A percentile compares a stretch with the other conserved stretches of the same genome.
Evolutionary conservation across 2,329 filamentous ascomycete genomes (phyloP).

Genomic region (Chaetomium strumarium): DNA sequence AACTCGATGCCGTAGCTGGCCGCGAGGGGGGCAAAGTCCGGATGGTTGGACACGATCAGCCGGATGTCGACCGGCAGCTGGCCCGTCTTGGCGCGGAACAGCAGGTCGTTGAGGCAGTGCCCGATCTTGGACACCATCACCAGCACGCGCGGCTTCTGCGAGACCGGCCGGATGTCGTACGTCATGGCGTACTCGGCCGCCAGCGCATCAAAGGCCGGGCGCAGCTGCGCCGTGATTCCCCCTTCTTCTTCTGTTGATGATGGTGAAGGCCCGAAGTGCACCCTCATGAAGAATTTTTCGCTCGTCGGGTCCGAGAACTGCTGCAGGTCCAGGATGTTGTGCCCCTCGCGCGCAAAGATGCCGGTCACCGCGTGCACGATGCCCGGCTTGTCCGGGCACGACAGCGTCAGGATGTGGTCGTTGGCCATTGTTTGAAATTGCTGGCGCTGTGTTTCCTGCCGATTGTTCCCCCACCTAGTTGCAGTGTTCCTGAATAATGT

Average conservation of each 20-base stretch:
- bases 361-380: constrained; percentile 82
- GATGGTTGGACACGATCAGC: constrained; percentile 76
- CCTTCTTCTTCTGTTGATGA: constrained; percentile 29
- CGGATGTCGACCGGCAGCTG: constrained; percentile 72
- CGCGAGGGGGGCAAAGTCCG: constrained; percentile 64
- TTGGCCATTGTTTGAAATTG: constrained; percentile 35
- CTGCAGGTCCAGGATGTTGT: constrained; percentile 80
- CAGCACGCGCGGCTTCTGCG: constrained; percentile 67
- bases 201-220: constrained; percentile 52
- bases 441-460: neutral
- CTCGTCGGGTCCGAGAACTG: constrained; percentile 74
- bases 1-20: constrained; percentile 71
- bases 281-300: constrained; percentile 80
- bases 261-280: constrained; percentile 65
- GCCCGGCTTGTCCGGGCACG: constrained; percentile 77
- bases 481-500: too few species aligned
- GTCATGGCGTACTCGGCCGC: constrained; percentile 61
- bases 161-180: constrained; percentile 63
- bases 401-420: constrained; percentile 71
- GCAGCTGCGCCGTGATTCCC: constrained; percentile 47
- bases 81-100: constrained; percentile 70
- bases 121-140: constrained; percentile 91
- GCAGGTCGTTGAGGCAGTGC: constrained; percentile 76
- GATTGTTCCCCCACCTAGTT: neutral
- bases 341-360: constrained; percentile 63